phyloP scores from a whole-genome alignment of 2,329 filamentous ascomycete species.

The Penicillium aurantiogriseum region DNA sequence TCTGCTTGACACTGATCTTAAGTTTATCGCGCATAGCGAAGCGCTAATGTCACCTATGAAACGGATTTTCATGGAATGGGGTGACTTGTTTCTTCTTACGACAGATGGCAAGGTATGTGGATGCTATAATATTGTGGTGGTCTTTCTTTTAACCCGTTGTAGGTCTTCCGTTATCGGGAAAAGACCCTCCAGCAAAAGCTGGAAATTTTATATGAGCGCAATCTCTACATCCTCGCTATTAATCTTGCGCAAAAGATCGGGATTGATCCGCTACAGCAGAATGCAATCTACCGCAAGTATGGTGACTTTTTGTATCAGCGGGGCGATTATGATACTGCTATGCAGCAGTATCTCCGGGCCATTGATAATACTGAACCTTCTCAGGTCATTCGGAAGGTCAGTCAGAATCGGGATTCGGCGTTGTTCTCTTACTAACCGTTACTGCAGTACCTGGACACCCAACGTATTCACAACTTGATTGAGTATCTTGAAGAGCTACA shows the following conservation, averaged over 20 bases:
- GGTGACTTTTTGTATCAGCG: slow-evolving; percentile 94
- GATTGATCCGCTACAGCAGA: slow-evolving; percentile 76
- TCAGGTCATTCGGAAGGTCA: slow-evolving; percentile 87
- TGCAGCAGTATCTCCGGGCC: slow-evolving; percentile 95
- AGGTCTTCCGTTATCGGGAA: slow-evolving; percentile 86
- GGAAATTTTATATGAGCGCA: slow-evolving; percentile 89
- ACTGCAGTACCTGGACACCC: slow-evolving; percentile 81
- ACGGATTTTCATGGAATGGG: slow-evolving; percentile 82
- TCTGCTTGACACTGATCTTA: slow-evolving; percentile 84
- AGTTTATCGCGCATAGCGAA: slow-evolving; percentile 87
- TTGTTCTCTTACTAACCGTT: slow-evolving; percentile 16
- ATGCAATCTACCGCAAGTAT: slow-evolving; percentile 87
- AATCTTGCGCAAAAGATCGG: slow-evolving; percentile 88
- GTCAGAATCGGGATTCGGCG: background rate
- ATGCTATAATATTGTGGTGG: background rate
- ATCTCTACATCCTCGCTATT: slow-evolving; percentile 87
- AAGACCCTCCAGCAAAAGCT: slow-evolving; percentile 86
- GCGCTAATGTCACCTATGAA: slow-evolving; percentile 77
- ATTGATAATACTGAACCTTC: slow-evolving; percentile 96
- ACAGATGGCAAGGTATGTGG: slow-evolving; percentile 79
- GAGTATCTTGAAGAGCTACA: slow-evolving; percentile 96
- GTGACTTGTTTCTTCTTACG: slow-evolving; percentile 83
- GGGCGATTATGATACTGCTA: slow-evolving; percentile 94
- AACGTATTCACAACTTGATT: slow-evolving; percentile 95
- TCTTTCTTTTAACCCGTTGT: slow-evolving; percentile 28